Conservation (phyloP, 306 rosid genomes). For the Pyrus communis region DNA sequence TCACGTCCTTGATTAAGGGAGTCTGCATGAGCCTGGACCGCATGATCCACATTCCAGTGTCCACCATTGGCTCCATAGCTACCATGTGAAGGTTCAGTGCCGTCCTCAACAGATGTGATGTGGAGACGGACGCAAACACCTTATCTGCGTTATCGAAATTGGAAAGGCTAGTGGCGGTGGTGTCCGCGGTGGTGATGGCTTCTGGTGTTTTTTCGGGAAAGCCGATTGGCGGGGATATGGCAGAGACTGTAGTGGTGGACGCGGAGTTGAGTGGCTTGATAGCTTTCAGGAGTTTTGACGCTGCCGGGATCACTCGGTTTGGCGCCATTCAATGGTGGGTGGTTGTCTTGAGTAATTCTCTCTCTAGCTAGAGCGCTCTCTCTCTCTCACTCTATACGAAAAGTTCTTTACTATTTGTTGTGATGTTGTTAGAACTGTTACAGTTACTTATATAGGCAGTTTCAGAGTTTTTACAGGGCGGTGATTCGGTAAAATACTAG, state of each 20-base stretch:
- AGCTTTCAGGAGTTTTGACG: constrained; percentile 32
- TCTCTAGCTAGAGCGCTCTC: not conserved
- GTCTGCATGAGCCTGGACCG: constrained; percentile 51
- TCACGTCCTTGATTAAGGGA: not conserved
- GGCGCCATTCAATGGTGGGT: constrained; percentile 15
- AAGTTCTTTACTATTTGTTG: not conserved
- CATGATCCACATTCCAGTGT: constrained; percentile 72
- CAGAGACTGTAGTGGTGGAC: constrained; percentile 20
- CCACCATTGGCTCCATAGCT: constrained; percentile 66
- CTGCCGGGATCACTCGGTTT: constrained; percentile 13
- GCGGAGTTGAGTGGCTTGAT: constrained; percentile 41
- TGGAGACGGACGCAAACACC: constrained; percentile 45
- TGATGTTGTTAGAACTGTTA: not conserved
- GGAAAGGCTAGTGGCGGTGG: not conserved
- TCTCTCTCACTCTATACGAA: not conserved
- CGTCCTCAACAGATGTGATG: constrained; percentile 42
- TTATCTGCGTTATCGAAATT: constrained; percentile 29
- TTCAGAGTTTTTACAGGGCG: not conserved
- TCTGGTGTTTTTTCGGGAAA: not conserved
- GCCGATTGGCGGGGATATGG: not conserved
- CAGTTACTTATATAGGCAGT: not conserved
- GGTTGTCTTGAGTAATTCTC: not conserved
- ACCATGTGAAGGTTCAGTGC: constrained; percentile 65
- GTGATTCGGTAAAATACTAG: not conserved
- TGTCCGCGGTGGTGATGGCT: not conserved